Evolutionary conservation across 208 protist genomes (phyloP), one percentile per base, ranked within the genome.

Genomic region (Acanthamoeba sp.): DNA sequence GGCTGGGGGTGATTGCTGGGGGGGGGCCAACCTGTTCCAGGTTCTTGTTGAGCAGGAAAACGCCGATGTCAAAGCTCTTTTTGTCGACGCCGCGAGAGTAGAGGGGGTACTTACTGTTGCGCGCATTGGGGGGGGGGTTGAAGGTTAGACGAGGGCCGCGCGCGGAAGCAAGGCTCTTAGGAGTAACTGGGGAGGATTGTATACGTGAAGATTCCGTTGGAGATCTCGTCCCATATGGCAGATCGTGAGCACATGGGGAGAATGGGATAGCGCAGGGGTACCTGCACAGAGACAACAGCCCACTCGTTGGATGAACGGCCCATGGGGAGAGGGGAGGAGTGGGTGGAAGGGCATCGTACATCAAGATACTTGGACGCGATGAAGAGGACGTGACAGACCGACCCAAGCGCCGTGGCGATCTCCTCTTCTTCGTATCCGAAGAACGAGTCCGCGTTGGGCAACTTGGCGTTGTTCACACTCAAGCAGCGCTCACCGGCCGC

Each of bases 41-140:
- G 38, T 94, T 45, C 40, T 91, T 94, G 78, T 94, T 94, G n/a
- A 94, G 92, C 12, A 94, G 82, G 57, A 94, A 94, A 10, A 94
- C 92, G 50, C 92, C 92, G 22, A 92, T 78, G 34, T 66, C 76
- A 40, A 94, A 94, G 66, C 78, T 66, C 66, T 85, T 85, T 40
- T 64, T 57, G 32, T 76, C 92, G 12, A 91, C 92, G 18, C 92
- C 92, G 7, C 52, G 92, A 45, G 92, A 88, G 87, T 94, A 94
- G 55, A 94, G 55, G 6, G 48, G 52, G 87, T 92, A 94, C 40
- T 27, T 50, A 22, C 62, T 94, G 38, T 6, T 38, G 38, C 29
- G 22, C 1, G 82, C 5, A 94, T 24, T 1, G 45, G 38, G 12
- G 20, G 62, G 24, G 24, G 20, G 10, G 6, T 18, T 9, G 16